A percentile compares a stretch with the other conserved stretches of the same genome.
phyloP scores from a whole-genome alignment of 108 stramenopile genomes.

The Cyclotella kingstonii region DNA sequence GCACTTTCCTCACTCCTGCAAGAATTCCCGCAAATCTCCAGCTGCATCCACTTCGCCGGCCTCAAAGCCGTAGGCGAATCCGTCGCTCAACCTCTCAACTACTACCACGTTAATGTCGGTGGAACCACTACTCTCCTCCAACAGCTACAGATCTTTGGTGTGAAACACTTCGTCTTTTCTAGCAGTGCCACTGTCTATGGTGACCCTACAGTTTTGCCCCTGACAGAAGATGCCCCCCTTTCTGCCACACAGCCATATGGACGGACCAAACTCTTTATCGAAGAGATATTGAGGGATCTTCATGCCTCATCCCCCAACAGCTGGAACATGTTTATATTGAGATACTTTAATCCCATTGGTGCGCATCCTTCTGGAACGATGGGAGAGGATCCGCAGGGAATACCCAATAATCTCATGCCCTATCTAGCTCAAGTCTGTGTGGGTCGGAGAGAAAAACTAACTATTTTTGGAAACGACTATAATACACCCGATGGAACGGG shows the following conservation, averaged over 20 bases:
- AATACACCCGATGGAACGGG: constrained; percentile 98
- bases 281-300: constrained; percentile 95
- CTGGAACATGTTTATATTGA: constrained; percentile 84
- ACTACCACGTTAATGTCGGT: constrained; percentile 96
- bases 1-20: constrained; percentile 50
- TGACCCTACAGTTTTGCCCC: constrained; percentile 87
- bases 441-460: constrained; percentile 89
- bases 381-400: constrained; percentile 95
- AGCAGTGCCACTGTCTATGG: constrained; percentile 99
- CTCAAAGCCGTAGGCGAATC: constrained; percentile 97
- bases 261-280: constrained; percentile 96
- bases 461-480: constrained; percentile 97
- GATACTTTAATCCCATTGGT: constrained; percentile 99
- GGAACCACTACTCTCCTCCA: constrained; percentile 87
- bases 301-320: constrained; percentile 52
- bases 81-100: constrained; percentile 83
- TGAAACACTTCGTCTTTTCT: constrained; percentile 91
- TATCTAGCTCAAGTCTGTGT: constrained; percentile 92
- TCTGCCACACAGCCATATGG: constrained; percentile 97
- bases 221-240: constrained; percentile 75
- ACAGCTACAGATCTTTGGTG: constrained; percentile 33
- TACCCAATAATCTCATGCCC: constrained; percentile 96
- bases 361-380: constrained; percentile 95
- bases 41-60: constrained; percentile 99
- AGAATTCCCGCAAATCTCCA: constrained; percentile 84